Evolutionary conservation across 257 asterid species (phyloP).

Genomic region (Datura wrightii): DNA sequence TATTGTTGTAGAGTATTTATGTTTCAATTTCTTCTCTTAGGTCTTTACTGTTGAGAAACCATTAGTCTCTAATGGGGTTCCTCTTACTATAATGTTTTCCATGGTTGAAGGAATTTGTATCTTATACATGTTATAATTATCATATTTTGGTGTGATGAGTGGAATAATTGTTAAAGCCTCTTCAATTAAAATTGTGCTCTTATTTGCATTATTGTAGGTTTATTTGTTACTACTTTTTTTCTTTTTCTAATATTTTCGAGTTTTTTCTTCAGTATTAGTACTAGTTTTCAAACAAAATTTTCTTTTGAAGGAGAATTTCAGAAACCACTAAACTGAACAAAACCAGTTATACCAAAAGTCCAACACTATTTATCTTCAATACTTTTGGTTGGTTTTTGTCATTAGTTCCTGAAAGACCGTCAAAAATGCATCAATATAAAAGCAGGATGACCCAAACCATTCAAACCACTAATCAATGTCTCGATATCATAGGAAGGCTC

Average conservation of each 20-base stretch:
- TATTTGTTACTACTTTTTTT: not conserved
- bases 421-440: not conserved
- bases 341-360: not conserved
- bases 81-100: not conserved
- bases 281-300: slow-evolving; percentile 2
- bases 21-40: slow-evolving; percentile 1
- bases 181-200: not conserved
- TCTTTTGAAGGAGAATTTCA: not conserved
- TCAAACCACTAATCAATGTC: not conserved
- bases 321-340: not conserved
- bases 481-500: not conserved
- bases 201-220: slow-evolving; percentile 4
- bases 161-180: not conserved
- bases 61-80: not conserved
- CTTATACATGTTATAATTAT: not conserved
- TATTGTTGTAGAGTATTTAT: not conserved
- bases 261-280: not conserved
- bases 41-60: not conserved
- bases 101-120: slow-evolving; percentile 5
- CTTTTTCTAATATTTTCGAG: not conserved
- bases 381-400: not conserved
- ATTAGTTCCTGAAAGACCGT: not conserved
- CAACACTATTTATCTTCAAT: not conserved
- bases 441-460: slow-evolving; percentile 5
- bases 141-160: not conserved